Evolutionary conservation across 345 rosid genomes (phyloP).

Genomic region (Melastoma malabathricum): DNA sequence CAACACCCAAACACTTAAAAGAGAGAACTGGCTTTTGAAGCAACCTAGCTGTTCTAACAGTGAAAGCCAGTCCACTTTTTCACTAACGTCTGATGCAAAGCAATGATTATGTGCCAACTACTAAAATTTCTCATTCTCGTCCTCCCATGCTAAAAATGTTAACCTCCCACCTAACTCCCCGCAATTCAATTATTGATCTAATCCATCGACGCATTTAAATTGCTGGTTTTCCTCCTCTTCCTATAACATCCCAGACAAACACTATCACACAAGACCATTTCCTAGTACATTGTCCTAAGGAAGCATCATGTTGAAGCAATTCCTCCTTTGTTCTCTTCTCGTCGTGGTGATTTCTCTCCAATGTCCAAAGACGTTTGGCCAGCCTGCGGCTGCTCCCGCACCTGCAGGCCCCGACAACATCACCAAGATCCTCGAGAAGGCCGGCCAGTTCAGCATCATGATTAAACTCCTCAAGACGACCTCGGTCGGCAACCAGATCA

Average conservation of each 20-base stretch:
- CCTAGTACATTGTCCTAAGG: no score
- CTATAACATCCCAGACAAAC: neutral
- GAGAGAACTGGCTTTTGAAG: conserved; percentile 24
- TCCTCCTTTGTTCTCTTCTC: conserved; percentile 13
- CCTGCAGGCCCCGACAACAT: conserved; percentile 59
- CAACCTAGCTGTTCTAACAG: conserved; percentile 32
- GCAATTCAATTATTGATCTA: conserved; percentile 8
- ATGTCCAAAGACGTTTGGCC: conserved; percentile 15
- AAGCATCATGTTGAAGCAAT: conserved; percentile 12
- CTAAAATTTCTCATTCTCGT: conserved; percentile 4
- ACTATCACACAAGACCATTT: no score
- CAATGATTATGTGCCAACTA: conserved; percentile 11
- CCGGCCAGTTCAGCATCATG: conserved; percentile 59
- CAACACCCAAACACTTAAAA: conserved; percentile 10
- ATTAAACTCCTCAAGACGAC: conserved; percentile 53
- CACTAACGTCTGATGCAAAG: neutral
- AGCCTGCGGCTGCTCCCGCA: conserved; percentile 27
- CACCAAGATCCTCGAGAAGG: conserved; percentile 60
- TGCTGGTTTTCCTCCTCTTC: conserved; percentile 4
- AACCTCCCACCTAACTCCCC: conserved; percentile 15
- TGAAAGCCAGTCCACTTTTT: conserved; percentile 1
- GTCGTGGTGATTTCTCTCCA: conserved; percentile 21
- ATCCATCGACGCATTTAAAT: conserved; percentile 3
- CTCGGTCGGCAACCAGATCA: conserved; percentile 56
- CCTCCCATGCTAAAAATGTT: conserved; percentile 9